Conservation (phyloP, 2,329 filamentous ascomycete genomes). For the Pleoardoris graminearum region DNA sequence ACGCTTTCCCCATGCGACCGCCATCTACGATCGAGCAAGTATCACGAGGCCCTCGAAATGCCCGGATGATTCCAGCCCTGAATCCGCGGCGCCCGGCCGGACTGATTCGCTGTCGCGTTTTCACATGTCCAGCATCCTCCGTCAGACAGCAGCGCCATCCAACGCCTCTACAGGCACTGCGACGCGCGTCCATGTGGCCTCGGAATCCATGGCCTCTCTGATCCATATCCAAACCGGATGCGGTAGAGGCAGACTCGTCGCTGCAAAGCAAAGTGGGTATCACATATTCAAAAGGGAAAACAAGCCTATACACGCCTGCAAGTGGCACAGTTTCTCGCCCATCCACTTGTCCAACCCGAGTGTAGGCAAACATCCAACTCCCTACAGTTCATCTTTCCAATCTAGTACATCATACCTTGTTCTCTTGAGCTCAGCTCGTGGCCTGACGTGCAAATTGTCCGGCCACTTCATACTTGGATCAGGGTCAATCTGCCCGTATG, state of each 20-base stretch:
- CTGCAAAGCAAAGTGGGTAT: not conserved
- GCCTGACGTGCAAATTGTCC: constrained; percentile 3
- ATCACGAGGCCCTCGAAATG: not conserved
- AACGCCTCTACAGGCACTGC: too few species aligned
- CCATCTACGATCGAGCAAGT: not conserved
- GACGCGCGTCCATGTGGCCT: not conserved
- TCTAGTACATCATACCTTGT: constrained; percentile 8
- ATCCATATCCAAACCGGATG: too few species aligned
- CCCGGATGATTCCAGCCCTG: not conserved
- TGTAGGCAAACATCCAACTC: not conserved
- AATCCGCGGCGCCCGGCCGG: not conserved
- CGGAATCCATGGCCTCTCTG: too few species aligned
- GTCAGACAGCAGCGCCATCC: not conserved
- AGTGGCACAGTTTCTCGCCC: not conserved
- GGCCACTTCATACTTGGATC: constrained; percentile 1
- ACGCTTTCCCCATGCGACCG: not conserved
- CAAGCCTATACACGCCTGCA: not conserved
- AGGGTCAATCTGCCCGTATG: not conserved
- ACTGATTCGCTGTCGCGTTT: not conserved
- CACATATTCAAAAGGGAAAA: not conserved
- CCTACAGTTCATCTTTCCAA: constrained; percentile 7
- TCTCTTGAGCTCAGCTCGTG: not conserved
- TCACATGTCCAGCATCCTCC: not conserved
- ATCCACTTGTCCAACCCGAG: not conserved
- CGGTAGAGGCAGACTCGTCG: not conserved